phyloP scores from a whole-genome alignment of 2,329 filamentous ascomycete genomes.

The Neurospora sp. region DNA sequence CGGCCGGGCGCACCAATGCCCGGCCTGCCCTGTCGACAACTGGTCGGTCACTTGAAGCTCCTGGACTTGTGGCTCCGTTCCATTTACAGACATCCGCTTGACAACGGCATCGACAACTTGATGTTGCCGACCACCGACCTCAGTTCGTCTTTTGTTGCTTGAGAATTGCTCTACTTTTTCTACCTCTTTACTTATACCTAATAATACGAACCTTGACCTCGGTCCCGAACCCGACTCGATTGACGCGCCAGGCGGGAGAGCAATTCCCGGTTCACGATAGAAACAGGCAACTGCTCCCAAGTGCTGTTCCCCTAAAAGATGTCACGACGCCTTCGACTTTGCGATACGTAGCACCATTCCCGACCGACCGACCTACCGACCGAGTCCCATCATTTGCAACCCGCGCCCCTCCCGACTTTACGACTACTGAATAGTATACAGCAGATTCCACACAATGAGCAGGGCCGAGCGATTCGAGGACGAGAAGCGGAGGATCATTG shows the following conservation, averaged over 20 bases:
- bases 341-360: conserved; percentile 17
- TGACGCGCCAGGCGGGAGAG: neutral
- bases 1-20: neutral
- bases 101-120: neutral
- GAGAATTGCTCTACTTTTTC: neutral
- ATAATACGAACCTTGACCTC: neutral
- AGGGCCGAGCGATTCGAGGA: conserved; percentile 86
- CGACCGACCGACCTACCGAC: conserved; percentile 5
- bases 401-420: conserved; percentile 3
- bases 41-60: neutral
- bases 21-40: too few relatives aligned
- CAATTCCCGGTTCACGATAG: neutral
- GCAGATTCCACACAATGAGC: neutral
- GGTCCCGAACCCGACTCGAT: neutral
- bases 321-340: conserved; percentile 5
- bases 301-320: conserved; percentile 3
- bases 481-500: conserved; percentile 88
- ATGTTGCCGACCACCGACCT: neutral
- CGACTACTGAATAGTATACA: neutral
- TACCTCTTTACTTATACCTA: neutral
- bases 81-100: neutral
- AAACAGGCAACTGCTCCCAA: neutral
- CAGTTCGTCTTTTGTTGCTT: neutral
- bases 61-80: neutral
- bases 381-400: conserved; percentile 3